Evolutionary conservation across 768 basidiomycete genomes (phyloP).

Genomic region (Arthromyces matolae): DNA sequence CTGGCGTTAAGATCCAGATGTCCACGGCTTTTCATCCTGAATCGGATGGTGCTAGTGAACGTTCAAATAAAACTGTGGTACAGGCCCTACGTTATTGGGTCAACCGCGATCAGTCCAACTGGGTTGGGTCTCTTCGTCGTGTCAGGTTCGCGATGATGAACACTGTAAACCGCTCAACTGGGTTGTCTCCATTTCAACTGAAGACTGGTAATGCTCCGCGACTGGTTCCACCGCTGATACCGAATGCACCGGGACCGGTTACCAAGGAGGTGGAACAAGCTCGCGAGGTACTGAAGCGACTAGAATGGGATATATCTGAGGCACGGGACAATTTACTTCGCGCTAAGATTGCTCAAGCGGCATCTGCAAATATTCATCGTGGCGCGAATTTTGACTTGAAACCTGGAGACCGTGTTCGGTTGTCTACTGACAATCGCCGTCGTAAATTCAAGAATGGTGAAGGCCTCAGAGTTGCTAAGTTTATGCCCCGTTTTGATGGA

Average conservation of each 20-base stretch:
- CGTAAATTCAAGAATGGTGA: background rate
- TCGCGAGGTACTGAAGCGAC: background rate
- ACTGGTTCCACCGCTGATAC: background rate
- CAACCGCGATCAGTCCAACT: background rate
- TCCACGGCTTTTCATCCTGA: background rate
- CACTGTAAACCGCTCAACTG: background rate
- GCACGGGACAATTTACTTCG: background rate
- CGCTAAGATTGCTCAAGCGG: background rate
- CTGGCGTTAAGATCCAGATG: background rate
- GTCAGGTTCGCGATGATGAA: background rate
- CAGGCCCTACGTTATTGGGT: background rate
- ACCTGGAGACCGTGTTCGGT: background rate
- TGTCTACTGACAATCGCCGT: background rate
- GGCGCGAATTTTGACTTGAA: background rate
- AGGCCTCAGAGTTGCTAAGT: background rate
- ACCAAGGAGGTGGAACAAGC: background rate
- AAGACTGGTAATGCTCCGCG: background rate
- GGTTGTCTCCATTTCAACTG: background rate
- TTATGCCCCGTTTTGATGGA: background rate
- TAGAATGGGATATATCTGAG: background rate
- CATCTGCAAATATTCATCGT: background rate
- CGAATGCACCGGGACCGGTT: background rate
- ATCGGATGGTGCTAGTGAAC: background rate
- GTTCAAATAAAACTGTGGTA: background rate
- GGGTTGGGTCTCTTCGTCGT: background rate